Percentiles rank a stretch among this genome's conserved stretches.
These are phyloP conservation scores for Mortierella sp. DNA, from an alignment of 371 early-diverging fungal genomes.

Conservation along the genomic window DNA sequence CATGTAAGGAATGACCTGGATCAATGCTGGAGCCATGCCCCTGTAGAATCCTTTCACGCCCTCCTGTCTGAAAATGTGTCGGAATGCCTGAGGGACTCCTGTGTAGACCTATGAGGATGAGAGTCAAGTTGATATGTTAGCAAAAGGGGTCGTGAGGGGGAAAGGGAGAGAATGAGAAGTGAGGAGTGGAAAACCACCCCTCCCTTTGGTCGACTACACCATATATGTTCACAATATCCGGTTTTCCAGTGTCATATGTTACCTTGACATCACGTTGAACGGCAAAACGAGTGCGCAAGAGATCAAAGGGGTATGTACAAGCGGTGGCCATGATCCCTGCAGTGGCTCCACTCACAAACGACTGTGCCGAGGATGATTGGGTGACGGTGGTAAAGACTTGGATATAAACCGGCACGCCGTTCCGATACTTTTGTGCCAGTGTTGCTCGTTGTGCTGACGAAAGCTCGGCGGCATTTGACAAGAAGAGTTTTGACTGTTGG, in stretches of 20 bases:
- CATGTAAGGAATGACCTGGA: conserved; percentile 96
- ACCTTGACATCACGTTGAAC: conserved; percentile 76
- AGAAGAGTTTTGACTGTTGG: conserved; percentile 62
- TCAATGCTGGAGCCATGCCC: conserved; percentile 84
- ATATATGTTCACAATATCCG: too few species aligned
- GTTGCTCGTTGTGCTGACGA: conserved; percentile 18
- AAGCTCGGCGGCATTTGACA: conserved; percentile 35
- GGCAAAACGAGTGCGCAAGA: conserved; percentile 93
- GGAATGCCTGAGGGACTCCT: conserved; percentile 73
- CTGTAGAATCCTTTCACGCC: conserved; percentile 90
- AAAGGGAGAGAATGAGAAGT: neutral
- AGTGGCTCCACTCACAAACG: conserved; percentile 78
- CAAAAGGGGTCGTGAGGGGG: neutral
- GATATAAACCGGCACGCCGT: neutral
- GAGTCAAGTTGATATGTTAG: neutral
- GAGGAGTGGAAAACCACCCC: neutral
- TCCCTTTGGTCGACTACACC: too few species aligned
- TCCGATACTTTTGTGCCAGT: neutral
- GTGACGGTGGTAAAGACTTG: conserved; percentile 13
- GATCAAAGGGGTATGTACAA: conserved; percentile 93
- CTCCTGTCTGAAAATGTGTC: conserved; percentile 75
- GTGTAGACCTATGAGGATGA: conserved; percentile 64
- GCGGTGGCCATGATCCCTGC: conserved; percentile 87
- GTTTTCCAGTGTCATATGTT: conserved; percentile 1
- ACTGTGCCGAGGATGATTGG: conserved; percentile 56